These are phyloP conservation scores for Dalbergia cultrata DNA, from an alignment of 306 rosid species.

Conservation along the genomic window DNA sequence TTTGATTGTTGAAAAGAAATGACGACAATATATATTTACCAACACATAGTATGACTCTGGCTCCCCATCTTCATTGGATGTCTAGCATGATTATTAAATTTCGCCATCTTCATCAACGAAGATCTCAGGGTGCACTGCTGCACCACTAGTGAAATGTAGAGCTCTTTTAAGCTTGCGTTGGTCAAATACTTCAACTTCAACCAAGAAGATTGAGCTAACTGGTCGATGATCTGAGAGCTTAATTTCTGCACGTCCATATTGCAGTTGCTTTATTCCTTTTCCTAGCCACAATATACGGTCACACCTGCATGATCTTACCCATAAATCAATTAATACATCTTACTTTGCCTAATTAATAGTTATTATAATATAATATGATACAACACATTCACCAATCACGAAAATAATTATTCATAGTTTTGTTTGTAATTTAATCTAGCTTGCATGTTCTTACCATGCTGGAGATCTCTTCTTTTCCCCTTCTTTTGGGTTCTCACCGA, in stretches of 20 bases:
- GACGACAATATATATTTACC: neutral
- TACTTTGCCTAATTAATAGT: slow-evolving; percentile 9
- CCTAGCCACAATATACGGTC: slow-evolving; percentile 91
- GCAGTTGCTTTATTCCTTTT: slow-evolving; percentile 79
- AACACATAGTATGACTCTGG: slow-evolving; percentile 5
- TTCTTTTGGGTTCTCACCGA: slow-evolving; percentile 80
- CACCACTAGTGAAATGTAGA: slow-evolving; percentile 64
- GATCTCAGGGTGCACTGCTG: slow-evolving; percentile 73
- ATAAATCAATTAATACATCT: slow-evolving; percentile 20
- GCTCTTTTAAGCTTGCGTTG: slow-evolving; percentile 84
- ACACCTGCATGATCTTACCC: slow-evolving; percentile 68
- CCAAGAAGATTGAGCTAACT: slow-evolving; percentile 72
- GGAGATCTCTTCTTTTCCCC: slow-evolving; percentile 95
- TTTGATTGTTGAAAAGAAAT: too few species aligned
- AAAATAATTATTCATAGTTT: slow-evolving; percentile 1
- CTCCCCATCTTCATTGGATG: neutral
- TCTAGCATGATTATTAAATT: slow-evolving; percentile 16
- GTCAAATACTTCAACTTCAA: slow-evolving; percentile 89
- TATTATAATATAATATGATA: too few species aligned
- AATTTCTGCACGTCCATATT: slow-evolving; percentile 70
- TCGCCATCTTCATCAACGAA: slow-evolving; percentile 63
- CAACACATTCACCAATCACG: neutral
- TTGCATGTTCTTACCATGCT: slow-evolving; percentile 73
- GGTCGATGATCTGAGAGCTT: slow-evolving; percentile 89
- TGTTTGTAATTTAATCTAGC: slow-evolving; percentile 13